Evolutionary conservation across 257 asterid genomes (phyloP), one percentile per base, ranked within the genome.

Genomic region (Penstemon davidsonii): DNA sequence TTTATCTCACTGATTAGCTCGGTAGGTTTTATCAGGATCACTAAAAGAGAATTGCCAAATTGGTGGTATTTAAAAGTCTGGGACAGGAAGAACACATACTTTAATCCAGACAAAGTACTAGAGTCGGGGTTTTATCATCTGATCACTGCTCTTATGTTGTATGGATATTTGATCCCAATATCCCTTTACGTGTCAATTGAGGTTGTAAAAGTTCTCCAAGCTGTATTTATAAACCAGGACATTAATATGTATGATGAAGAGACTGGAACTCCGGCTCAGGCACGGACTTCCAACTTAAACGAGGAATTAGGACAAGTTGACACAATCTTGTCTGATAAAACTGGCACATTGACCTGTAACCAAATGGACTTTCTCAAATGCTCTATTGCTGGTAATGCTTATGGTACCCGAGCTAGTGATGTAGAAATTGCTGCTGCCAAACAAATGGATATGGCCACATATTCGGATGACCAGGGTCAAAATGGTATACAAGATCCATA

Each of bases 351-450:
- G 76, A 92, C 98, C 7, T 89, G 98, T 80, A 92, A 92, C 82
- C 98, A 92, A 77, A 92, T 92, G 97, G 98, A 92, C 81, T 92
- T 89, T 73, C 85, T 92, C 54, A 92, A 92, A 76, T 92, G 98
- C 82, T 92, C 98, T 57, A 87, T 92, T 78, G 96, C 93, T 60
- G 98, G 98, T 56, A 66, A 58, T 50, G 79, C 95, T 41, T 92
- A 87, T 33, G 98, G 98, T 4, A 85, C 77, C 61, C 80, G 85
- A 37, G 87, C 93, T 68, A 87, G 98, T 80, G 97, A 89, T 70
- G 96, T 92, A 45, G 98, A 92, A 79, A 83, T 92, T 64, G 98
- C 98, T 55, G 97, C 98, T 53, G 96, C 87, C 7, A 84, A 87
- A 77, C 89, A 87, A 82, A 86, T 92, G 91, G 98, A 85, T 8